phyloP scores from a whole-genome alignment of 176 grass and related monocot species.

The Lolium rigidum region DNA sequence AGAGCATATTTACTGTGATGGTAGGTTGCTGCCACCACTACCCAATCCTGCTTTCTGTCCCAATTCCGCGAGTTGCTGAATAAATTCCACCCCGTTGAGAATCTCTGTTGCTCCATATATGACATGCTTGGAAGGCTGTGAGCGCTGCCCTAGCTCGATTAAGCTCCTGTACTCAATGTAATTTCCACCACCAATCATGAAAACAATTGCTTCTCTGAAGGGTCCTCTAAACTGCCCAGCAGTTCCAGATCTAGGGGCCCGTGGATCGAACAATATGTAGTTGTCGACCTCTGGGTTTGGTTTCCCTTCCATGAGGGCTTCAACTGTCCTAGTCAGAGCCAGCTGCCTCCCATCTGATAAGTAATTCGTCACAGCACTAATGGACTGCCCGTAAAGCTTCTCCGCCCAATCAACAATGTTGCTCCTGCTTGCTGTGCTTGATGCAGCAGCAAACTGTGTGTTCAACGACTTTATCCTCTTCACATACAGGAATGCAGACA shows the following conservation, averaged over 20 bases:
- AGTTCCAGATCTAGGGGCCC: conserved; percentile 74
- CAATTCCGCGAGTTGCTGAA: conserved; percentile 84
- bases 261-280: conserved; percentile 87
- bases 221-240: conserved; percentile 88
- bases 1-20: conserved; percentile 59
- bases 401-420: conserved; percentile 99
- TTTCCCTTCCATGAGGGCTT: conserved; percentile 92
- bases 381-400: conserved; percentile 92
- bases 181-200: conserved; percentile 98
- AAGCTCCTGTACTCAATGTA: conserved; percentile 98
- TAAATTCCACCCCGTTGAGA: conserved; percentile 83
- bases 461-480: conserved; percentile 94
- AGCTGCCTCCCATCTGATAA: conserved; percentile 90
- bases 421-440: conserved; percentile 75
- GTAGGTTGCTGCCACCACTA: conserved; percentile 49
- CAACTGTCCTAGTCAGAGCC: conserved; percentile 87
- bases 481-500: conserved; percentile 85
- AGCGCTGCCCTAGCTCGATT: conserved; percentile 76
- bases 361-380: conserved; percentile 88
- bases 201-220: conserved; percentile 98
- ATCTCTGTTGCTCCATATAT: conserved; percentile 94
- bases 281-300: conserved; percentile 89
- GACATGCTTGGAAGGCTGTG: conserved; percentile 87
- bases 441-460: conserved; percentile 70
- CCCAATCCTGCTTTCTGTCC: conserved; percentile 88